Percentiles rank a stretch among this genome's conserved stretches.
Evolutionary conservation across 495 filamentous ascomycete species (phyloP).

Genomic region (Tuber calosporum): DNA sequence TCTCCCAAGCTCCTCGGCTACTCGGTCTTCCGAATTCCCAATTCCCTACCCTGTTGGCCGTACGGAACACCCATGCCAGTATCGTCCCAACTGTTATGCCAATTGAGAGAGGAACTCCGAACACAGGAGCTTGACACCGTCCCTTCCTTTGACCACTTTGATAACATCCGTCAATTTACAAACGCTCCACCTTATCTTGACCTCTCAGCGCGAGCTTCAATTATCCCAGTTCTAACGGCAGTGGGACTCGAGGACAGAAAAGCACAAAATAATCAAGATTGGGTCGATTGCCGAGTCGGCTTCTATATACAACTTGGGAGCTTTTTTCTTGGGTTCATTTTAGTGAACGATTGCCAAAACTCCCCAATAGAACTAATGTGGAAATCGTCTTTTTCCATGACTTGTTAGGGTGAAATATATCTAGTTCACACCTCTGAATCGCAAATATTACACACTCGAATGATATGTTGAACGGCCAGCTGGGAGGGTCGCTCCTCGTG

Average conservation of each 20-base stretch:
- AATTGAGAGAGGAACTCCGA: conserved; percentile 6
- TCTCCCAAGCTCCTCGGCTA: neutral
- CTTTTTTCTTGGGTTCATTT: neutral
- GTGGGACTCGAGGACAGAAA: neutral
- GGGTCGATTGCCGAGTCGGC: neutral
- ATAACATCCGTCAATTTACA: neutral
- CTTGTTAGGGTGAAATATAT: neutral
- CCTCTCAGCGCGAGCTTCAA: too few relatives aligned
- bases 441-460: too few relatives aligned
- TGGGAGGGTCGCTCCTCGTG: too few relatives aligned
- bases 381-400: neutral
- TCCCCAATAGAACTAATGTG: neutral
- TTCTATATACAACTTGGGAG: neutral
- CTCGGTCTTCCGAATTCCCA: neutral
- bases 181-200: too few relatives aligned
- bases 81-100: neutral
- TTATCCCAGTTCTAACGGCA: too few relatives aligned
- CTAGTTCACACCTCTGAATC: neutral
- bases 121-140: conserved; percentile 4
- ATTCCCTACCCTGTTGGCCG: neutral
- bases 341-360: neutral
- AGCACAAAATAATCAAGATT: neutral
- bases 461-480: too few relatives aligned
- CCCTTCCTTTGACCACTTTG: neutral
- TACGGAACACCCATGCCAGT: conserved; percentile 5